Evolutionary conservation across 1,284 basidiomycete genomes (phyloP).

Genomic region (Moesziomyces parantarcticus): DNA sequence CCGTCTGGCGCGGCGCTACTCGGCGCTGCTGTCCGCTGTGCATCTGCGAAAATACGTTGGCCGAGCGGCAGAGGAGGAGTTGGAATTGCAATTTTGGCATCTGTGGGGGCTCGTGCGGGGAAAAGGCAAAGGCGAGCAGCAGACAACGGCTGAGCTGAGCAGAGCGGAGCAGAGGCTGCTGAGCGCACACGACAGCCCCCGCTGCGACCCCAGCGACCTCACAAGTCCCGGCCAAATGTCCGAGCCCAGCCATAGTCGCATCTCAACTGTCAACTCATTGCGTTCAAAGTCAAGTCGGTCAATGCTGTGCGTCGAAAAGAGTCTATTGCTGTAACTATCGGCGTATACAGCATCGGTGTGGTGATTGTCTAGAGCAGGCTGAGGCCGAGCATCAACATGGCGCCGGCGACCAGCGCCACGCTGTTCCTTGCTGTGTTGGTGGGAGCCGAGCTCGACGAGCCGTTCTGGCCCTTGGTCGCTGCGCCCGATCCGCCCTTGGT

Average conservation of each 20-base stretch:
- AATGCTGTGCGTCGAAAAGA: background rate
- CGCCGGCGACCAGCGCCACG: constrained; percentile 4
- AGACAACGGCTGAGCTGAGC: background rate
- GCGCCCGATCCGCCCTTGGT: background rate
- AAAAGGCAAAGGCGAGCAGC: constrained; percentile 1
- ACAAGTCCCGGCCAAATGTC: too few relatives aligned
- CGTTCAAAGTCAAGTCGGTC: too few relatives aligned
- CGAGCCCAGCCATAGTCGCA: too few relatives aligned
- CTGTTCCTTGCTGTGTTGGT: background rate
- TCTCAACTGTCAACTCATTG: too few relatives aligned
- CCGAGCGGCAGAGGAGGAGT: background rate
- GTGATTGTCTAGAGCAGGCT: constrained; percentile 21
- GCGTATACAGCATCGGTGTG: too few relatives aligned
- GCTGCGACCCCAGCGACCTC: too few relatives aligned
- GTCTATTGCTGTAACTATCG: background rate
- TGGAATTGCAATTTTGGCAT: background rate
- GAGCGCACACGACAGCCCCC: background rate
- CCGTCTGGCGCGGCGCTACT: background rate
- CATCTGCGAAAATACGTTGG: background rate
- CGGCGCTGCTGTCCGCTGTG: constrained; percentile 1
- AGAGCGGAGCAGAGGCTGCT: too few relatives aligned
- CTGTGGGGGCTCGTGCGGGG: constrained; percentile 4
- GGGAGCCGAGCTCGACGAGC: constrained; percentile 1
- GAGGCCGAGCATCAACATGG: constrained; percentile 11
- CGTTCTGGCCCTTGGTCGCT: constrained; percentile 1